These are phyloP conservation scores for Daldinia decipiens DNA, from an alignment of 495 filamentous ascomycete genomes.

Conservation along the genomic window DNA sequence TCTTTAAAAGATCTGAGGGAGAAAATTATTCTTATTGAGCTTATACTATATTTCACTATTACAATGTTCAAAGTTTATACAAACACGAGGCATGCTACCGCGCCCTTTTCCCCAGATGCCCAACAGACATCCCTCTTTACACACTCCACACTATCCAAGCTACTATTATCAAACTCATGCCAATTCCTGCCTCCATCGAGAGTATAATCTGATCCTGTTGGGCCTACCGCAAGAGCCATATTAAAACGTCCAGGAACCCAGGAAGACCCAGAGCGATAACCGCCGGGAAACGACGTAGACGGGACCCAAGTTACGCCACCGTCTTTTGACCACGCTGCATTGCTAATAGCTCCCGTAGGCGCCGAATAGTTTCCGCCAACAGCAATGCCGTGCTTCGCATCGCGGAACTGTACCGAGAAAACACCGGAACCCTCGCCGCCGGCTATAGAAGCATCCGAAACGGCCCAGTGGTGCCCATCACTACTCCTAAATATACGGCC, in stretches of 20 bases:
- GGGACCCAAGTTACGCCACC: constrained; percentile 35
- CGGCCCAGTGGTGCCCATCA: constrained; percentile 38
- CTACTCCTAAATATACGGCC: constrained; percentile 33
- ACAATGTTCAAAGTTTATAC: background rate
- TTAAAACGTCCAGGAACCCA: constrained; percentile 23
- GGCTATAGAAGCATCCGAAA: constrained; percentile 28
- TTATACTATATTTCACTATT: background rate
- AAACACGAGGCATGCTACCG: constrained; percentile 24
- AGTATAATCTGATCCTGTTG: constrained; percentile 34
- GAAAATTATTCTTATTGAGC: background rate
- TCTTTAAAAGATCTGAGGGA: too few relatives aligned
- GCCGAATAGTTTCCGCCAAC: constrained; percentile 37
- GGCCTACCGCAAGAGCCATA: constrained; percentile 37
- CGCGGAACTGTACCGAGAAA: constrained; percentile 41
- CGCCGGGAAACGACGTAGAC: constrained; percentile 26
- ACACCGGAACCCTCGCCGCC: constrained; percentile 37
- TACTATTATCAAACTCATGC: constrained; percentile 34
- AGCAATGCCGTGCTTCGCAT: constrained; percentile 34
- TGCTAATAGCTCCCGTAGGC: constrained; percentile 16
- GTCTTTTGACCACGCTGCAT: constrained; percentile 35
- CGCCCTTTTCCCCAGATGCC: constrained; percentile 40
- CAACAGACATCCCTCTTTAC: constrained; percentile 30
- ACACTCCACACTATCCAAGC: constrained; percentile 42
- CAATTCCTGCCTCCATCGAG: constrained; percentile 34
- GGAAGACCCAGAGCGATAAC: constrained; percentile 39